Conservation (phyloP, 345 rosid genomes). For the Bruguiera sexangula region DNA sequence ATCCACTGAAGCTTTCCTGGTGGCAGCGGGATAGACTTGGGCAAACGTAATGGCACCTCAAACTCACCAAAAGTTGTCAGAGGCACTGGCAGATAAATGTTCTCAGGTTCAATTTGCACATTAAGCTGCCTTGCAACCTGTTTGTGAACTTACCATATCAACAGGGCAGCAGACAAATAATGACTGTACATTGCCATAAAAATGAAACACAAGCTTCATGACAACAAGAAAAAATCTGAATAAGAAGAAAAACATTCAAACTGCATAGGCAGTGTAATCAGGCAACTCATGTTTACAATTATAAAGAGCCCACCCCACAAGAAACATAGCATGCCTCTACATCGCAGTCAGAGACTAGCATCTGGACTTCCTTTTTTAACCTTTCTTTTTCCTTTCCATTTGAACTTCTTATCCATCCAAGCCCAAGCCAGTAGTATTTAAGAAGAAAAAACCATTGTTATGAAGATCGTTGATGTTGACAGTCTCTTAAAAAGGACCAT, state of each 20-base stretch:
- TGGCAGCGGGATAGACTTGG: slow-evolving; percentile 75
- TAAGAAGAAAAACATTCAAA: too few species aligned
- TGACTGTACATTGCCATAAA: too few species aligned
- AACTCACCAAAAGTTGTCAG: slow-evolving; percentile 69
- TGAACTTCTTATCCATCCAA: not conserved
- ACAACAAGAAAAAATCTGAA: too few species aligned
- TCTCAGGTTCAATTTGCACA: slow-evolving; percentile 71
- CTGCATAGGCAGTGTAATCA: too few species aligned
- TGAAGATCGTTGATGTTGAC: not conserved
- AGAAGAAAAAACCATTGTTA: not conserved
- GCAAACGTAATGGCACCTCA: slow-evolving; percentile 70
- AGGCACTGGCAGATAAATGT: slow-evolving; percentile 55
- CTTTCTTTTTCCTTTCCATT: not conserved
- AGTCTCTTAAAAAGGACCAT: too few species aligned
- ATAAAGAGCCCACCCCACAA: too few species aligned
- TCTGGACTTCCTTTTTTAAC: too few species aligned
- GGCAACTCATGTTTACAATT: too few species aligned
- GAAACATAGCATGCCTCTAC: too few species aligned
- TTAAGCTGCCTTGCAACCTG: slow-evolving; percentile 86
- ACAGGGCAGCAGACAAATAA: not conserved
- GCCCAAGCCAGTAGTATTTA: not conserved
- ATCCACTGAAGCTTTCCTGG: slow-evolving; percentile 77
- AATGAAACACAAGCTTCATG: too few species aligned
- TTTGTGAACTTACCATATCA: not conserved
- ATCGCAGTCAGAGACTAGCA: too few species aligned